Percentiles rank a stretch among this genome's conserved stretches.
Evolutionary conservation across 164 flowering plant species (phyloP).

Genomic region (Umbilicus rupestris): DNA sequence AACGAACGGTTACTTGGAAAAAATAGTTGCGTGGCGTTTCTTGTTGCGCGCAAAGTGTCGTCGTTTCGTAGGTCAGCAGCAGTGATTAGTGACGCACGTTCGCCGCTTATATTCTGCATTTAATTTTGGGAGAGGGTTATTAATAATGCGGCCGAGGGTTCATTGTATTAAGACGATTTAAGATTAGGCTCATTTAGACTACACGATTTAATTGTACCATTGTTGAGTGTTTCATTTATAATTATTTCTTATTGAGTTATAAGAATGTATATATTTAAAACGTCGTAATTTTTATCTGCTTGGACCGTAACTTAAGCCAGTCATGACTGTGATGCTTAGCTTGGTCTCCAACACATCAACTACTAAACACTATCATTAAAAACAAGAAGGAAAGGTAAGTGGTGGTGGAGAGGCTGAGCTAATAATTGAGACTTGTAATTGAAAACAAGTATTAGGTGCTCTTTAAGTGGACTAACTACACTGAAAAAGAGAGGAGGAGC

Average conservation of each 20-base stretch:
- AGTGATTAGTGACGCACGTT: neutral
- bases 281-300: too few relatives aligned
- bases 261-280: too few relatives aligned
- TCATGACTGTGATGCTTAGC: neutral
- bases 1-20: neutral
- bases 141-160: neutral
- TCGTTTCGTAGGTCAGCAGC: neutral
- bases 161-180: too few relatives aligned
- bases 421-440: conserved; percentile 2
- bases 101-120: neutral
- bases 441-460: conserved; percentile 5
- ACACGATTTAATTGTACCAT: too few relatives aligned
- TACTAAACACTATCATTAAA: neutral
- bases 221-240: too few relatives aligned
- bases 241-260: too few relatives aligned
- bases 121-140: neutral
- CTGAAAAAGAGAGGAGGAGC: neutral
- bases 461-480: conserved; percentile 9
- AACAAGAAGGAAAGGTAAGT: neutral
- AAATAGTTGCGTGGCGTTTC: neutral
- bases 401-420: too few relatives aligned
- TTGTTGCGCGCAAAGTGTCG: neutral
- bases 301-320: too few relatives aligned
- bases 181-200: too few relatives aligned
- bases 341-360: conserved; percentile 6